Evolutionary conservation across 129 eudicot species (phyloP), one percentile per base, ranked within the genome.

Genomic region (Scalesia atractyloides): DNA sequence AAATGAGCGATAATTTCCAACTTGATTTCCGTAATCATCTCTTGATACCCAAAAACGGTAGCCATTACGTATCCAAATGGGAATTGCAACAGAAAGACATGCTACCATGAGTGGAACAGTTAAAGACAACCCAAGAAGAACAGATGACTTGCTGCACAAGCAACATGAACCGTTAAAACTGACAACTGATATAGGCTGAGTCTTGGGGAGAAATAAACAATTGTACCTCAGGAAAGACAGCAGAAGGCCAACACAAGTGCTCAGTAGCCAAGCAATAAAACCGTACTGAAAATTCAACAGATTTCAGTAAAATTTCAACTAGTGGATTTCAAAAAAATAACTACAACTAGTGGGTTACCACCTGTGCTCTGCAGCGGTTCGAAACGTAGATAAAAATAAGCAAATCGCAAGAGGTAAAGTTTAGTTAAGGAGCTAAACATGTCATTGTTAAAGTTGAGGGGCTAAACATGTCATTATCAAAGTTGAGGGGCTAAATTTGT

Each of bases 51-150:
- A 84, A 84, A 90, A 90, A 66, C 82, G 89, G 76, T 94, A 94
- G 54, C 98, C 96, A 52, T 86, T 94, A 47, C 85, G 98, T 65
- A 94, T 84, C 93, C 97, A 94, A 68, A 94, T 81, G 18, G 97
- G 98, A 76, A 90, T 71, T 52, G 97, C 98, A 43, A 94, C 74
- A 57, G 98, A 94, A 63, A 94, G 87, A 75, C 93, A 90, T 74
- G 98, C 98, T 51, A 94, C 98, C 95, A 94, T 94, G 64, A 94
- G 86, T 61, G 98, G 98, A 37, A 94, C 81, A 14, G 97, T 94
- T 80, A 94, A 84, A 64, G 98, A 94, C 74, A 94, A 72, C 49
- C 98, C 98, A 49, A 94, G 96, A 82, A 94, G 98, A 76, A 94
- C 90, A 17, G 98, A 94, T 9, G 98, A 94, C 75, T 94, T 94